phyloP scores from a whole-genome alignment of 768 basidiomycete genomes.

The Hericium alpestre region DNA sequence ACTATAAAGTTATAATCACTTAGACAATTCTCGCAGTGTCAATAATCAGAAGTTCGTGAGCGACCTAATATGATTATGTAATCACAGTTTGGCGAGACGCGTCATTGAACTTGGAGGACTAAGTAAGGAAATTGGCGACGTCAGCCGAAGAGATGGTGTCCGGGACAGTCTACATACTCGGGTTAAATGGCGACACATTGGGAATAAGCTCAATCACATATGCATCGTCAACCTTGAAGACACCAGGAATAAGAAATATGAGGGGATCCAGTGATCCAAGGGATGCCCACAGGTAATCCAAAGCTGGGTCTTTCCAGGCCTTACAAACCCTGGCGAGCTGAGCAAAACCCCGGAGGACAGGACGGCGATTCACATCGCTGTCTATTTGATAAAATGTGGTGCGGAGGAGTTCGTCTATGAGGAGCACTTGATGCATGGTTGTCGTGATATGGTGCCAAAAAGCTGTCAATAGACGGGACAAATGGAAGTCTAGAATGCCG shows the following conservation, averaged over 20 bases:
- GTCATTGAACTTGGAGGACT: too few relatives aligned
- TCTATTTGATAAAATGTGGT: conserved; percentile 12
- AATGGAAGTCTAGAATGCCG: not conserved
- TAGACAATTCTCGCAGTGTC: too few relatives aligned
- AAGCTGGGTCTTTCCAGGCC: conserved; percentile 13
- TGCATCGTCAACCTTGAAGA: not conserved
- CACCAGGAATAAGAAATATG: conserved; percentile 9
- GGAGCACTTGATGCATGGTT: conserved; percentile 13
- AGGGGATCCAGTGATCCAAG: conserved; percentile 12
- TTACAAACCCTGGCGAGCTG: conserved; percentile 11
- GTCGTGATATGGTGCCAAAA: not conserved
- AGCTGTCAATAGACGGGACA: not conserved
- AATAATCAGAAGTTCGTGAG: too few relatives aligned
- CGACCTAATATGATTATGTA: too few relatives aligned
- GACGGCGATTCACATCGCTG: conserved; percentile 1
- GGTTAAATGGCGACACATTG: too few relatives aligned
- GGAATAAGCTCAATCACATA: not conserved
- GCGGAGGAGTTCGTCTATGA: conserved; percentile 13
- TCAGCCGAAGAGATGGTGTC: not conserved
- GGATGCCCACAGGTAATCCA: conserved; percentile 12
- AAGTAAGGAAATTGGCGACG: too few relatives aligned
- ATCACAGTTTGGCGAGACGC: too few relatives aligned
- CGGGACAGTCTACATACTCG: not conserved
- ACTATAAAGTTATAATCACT: too few relatives aligned
- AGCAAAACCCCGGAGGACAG: conserved; percentile 7